Evolutionary conservation across 331 rosid genomes (phyloP).

Genomic region (Telfairia occidentalis): DNA sequence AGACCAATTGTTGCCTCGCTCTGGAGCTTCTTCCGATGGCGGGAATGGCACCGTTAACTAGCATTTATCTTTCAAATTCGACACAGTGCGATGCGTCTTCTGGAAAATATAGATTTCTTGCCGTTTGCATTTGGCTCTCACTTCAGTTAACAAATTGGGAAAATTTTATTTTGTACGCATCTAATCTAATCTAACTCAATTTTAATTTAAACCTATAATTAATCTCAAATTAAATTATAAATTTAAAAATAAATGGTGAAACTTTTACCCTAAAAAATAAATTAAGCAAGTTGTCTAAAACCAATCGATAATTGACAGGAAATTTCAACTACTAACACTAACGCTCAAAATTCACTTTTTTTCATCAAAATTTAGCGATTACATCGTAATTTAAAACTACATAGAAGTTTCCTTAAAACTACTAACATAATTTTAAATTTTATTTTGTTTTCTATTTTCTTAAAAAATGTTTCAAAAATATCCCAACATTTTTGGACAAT

Average conservation of each 20-base stretch:
- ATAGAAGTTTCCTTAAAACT: neutral
- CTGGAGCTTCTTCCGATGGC: constrained; percentile 22
- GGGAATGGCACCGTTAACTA: constrained; percentile 20
- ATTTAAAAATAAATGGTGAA: too few relatives aligned
- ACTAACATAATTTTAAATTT: neutral
- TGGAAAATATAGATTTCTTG: neutral
- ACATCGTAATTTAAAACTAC: neutral
- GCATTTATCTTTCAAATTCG: constrained; percentile 13
- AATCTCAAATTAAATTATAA: too few relatives aligned
- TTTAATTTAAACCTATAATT: too few relatives aligned
- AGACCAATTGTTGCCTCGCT: constrained; percentile 27
- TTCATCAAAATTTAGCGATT: neutral
- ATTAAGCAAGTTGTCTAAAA: too few relatives aligned
- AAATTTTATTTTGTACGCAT: too few relatives aligned
- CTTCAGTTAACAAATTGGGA: neutral
- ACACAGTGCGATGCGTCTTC: neutral
- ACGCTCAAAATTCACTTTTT: too few relatives aligned
- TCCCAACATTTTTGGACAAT: neutral
- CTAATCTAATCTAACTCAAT: too few relatives aligned
- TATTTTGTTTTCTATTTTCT: neutral
- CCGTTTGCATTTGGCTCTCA: neutral
- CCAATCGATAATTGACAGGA: too few relatives aligned
- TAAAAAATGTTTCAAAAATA: neutral
- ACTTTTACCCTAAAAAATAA: too few relatives aligned
- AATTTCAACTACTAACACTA: too few relatives aligned